Percentiles rank a stretch among this genome's conserved stretches.
These are phyloP conservation scores for Epichloe sp. DNA, from an alignment of 2,329 filamentous ascomycete genomes.

Conservation along the genomic window DNA sequence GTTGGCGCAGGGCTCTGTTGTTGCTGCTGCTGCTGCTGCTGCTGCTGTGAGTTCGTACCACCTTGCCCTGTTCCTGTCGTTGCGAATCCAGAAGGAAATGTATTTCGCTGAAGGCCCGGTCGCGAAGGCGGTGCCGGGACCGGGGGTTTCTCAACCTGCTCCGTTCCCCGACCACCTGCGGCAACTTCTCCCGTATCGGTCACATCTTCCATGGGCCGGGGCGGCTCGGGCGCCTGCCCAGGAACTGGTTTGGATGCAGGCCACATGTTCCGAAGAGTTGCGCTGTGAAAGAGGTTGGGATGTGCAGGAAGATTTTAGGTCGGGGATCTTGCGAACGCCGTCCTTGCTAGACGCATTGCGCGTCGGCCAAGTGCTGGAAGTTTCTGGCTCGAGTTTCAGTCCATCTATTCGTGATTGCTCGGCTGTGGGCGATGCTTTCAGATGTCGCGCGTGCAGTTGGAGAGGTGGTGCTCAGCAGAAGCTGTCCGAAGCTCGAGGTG, in stretches of 20 bases:
- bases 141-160: constrained; percentile 21
- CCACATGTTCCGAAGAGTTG: constrained; percentile 24
- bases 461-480: neutral
- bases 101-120: constrained; percentile 12
- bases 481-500: neutral
- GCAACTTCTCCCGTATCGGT: constrained; percentile 27
- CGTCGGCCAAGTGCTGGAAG: neutral
- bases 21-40: constrained; percentile 14
- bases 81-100: constrained; percentile 12
- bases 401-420: neutral
- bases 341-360: constrained; percentile 8
- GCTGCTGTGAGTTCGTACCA: constrained; percentile 6
- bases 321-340: constrained; percentile 1
- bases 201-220: constrained; percentile 22
- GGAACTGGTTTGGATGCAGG: constrained; percentile 7
- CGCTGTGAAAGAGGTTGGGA: neutral
- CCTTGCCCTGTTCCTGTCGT: constrained; percentile 7
- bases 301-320: neutral
- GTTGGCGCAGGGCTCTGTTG: constrained; percentile 23
- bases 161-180: constrained; percentile 20
- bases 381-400: neutral
- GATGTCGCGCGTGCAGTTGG: neutral
- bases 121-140: constrained; percentile 7
- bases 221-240: neutral
- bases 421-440: neutral